Conservation (phyloP, 306 rosid genomes). For the Spatholobus suberectus region DNA sequence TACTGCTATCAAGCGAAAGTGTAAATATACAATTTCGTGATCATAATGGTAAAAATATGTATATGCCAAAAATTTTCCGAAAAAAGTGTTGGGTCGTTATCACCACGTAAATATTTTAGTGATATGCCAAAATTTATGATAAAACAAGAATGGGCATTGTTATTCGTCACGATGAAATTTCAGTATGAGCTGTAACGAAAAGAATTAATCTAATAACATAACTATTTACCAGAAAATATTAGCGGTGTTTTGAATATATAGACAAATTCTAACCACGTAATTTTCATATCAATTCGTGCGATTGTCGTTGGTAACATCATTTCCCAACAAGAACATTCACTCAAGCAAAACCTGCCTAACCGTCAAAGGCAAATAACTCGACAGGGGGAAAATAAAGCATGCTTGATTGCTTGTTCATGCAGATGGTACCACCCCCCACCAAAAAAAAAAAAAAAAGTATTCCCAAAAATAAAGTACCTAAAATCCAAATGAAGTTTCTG, state of each 20-base stretch:
- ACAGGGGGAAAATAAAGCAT: background rate
- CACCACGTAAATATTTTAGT: background rate
- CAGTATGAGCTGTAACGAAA: background rate
- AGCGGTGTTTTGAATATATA: background rate
- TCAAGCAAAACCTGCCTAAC: background rate
- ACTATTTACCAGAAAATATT: background rate
- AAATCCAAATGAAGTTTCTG: conserved; percentile 9
- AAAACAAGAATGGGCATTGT: background rate
- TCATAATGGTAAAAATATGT: background rate
- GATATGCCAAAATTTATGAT: background rate
- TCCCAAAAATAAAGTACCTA: conserved; percentile 7
- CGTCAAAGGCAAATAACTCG: background rate
- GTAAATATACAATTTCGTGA: background rate
- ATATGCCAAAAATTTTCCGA: background rate
- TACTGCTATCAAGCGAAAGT: background rate
- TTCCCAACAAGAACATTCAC: background rate
- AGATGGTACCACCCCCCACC: background rate
- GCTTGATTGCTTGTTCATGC: background rate
- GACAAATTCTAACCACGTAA: background rate
- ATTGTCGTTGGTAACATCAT: background rate
- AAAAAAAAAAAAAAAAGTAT: background rate
- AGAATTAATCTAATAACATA: background rate
- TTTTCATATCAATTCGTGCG: background rate
- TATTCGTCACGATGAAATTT: background rate
- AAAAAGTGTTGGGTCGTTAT: background rate